phyloP scores from a whole-genome alignment of 1,284 basidiomycete genomes.

The Pterula multifida region DNA sequence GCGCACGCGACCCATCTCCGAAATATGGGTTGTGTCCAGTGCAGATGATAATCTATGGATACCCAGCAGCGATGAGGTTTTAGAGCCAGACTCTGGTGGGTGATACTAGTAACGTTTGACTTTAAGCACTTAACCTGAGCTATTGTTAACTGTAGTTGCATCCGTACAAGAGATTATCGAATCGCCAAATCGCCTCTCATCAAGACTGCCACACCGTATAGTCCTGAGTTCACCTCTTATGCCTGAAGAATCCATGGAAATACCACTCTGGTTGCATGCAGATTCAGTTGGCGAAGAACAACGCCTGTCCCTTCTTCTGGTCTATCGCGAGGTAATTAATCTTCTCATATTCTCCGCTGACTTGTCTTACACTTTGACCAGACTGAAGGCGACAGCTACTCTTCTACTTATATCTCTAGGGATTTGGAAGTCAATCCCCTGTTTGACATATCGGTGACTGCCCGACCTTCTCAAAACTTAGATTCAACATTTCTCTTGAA shows the following conservation, averaged over 20 bases:
- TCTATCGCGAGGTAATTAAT: conserved; percentile 54
- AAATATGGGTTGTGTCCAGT: conserved; percentile 57
- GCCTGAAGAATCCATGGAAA: conserved; percentile 33
- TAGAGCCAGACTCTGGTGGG: conserved; percentile 6
- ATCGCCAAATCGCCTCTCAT: conserved; percentile 43
- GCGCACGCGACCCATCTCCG: conserved; percentile 42
- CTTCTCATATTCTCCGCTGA: conserved; percentile 1
- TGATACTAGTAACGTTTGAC: not conserved
- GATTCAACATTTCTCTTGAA: conserved; percentile 43
- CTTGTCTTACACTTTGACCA: conserved; percentile 14
- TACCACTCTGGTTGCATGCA: conserved; percentile 43
- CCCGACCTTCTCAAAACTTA: conserved; percentile 34
- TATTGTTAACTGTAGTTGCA: conserved; percentile 8
- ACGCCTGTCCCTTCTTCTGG: conserved; percentile 46
- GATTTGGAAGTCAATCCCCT: conserved; percentile 46
- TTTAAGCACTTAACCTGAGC: not conserved
- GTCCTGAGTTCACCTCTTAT: conserved; percentile 26
- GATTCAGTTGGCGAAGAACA: conserved; percentile 33
- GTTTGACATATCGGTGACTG: conserved; percentile 35
- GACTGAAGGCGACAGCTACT: conserved; percentile 36
- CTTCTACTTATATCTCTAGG: conserved; percentile 42
- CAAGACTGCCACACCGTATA: conserved; percentile 34
- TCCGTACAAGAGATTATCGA: conserved; percentile 24
- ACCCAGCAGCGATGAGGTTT: conserved; percentile 8
- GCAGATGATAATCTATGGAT: conserved; percentile 53